Percentiles rank a stretch among this genome's conserved stretches.
Evolutionary conservation across 2,329 filamentous ascomycete species (phyloP).

Genomic region (Lomentospora prolificans): DNA sequence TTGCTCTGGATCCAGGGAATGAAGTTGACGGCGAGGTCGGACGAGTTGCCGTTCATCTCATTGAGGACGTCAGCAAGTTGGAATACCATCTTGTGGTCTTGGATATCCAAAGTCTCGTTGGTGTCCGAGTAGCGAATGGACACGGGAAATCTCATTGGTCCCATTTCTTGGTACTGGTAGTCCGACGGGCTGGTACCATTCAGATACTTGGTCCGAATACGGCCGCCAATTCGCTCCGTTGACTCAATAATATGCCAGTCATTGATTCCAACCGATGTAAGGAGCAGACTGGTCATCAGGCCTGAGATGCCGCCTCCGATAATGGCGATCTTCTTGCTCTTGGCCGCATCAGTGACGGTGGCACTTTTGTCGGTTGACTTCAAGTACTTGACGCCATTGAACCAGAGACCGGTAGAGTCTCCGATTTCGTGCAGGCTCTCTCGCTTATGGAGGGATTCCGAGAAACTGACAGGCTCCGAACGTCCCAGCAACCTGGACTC

Average conservation of each 20-base stretch:
- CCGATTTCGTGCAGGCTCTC: constrained; percentile 11
- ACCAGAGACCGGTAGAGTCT: constrained; percentile 42
- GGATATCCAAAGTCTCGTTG: constrained; percentile 49
- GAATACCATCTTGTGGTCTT: constrained; percentile 56
- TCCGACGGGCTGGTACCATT: constrained; percentile 44
- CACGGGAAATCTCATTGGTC: constrained; percentile 55
- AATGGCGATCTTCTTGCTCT: constrained; percentile 51
- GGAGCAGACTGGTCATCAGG: constrained; percentile 46
- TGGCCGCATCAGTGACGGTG: constrained; percentile 42
- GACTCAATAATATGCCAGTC: constrained; percentile 55
- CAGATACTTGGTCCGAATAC: constrained; percentile 54
- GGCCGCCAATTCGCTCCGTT: constrained; percentile 49
- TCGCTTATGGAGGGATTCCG: constrained; percentile 11
- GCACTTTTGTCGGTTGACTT: constrained; percentile 28
- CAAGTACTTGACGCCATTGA: constrained; percentile 52
- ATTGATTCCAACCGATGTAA: constrained; percentile 41
- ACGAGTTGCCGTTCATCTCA: constrained; percentile 41
- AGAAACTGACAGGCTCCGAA: constrained; percentile 25
- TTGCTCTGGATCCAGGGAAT: constrained; percentile 51
- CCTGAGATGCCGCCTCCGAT: constrained; percentile 58
- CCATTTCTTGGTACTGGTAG: constrained; percentile 60
- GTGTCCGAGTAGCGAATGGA: constrained; percentile 36
- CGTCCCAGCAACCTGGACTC: constrained; percentile 19
- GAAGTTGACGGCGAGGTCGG: constrained; percentile 44
- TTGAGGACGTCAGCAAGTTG: constrained; percentile 53